These are phyloP conservation scores for Brassica cretica DNA, from an alignment of 345 rosid genomes.

Conservation along the genomic window DNA sequence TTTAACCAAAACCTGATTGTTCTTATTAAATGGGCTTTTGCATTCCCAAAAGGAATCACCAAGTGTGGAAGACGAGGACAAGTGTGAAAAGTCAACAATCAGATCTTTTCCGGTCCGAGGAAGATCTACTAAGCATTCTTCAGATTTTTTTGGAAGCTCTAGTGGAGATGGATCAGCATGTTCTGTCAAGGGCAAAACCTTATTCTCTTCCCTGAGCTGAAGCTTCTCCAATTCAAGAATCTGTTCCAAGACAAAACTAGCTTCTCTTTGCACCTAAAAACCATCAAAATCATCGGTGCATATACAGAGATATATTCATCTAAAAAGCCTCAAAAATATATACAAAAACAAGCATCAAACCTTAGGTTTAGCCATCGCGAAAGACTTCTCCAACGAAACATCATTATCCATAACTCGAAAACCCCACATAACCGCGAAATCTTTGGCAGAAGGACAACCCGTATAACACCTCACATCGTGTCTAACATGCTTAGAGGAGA, in stretches of 20 bases:
- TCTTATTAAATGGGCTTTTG: conserved; percentile 51
- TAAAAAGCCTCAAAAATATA: not conserved
- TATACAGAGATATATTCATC: conserved; percentile 5
- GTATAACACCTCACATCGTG: conserved; percentile 53
- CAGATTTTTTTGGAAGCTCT: conserved; percentile 24
- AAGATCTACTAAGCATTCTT: conserved; percentile 34
- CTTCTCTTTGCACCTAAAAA: conserved; percentile 28
- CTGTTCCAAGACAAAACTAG: conserved; percentile 58
- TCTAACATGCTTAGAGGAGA: conserved; percentile 52
- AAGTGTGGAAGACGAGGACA: conserved; percentile 49
- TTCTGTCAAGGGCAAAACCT: conserved; percentile 22
- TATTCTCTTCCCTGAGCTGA: conserved; percentile 48
- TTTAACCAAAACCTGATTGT: conserved; percentile 30
- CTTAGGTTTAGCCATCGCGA: conserved; percentile 15
- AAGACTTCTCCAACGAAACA: conserved; percentile 16
- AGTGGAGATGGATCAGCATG: conserved; percentile 16
- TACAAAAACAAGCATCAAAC: conserved; percentile 23
- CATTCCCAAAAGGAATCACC: conserved; percentile 67
- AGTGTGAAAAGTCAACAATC: conserved; percentile 46
- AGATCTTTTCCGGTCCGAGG: conserved; percentile 43
- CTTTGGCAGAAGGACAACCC: conserved; percentile 78
- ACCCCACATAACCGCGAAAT: conserved; percentile 66
- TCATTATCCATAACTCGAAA: conserved; percentile 43
- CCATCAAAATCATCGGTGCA: not conserved
- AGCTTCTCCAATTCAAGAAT: conserved; percentile 68